Base-by-base conservation (phyloP, 345 rosid genomes). In the Lumnitzera racemosa region DNA sequence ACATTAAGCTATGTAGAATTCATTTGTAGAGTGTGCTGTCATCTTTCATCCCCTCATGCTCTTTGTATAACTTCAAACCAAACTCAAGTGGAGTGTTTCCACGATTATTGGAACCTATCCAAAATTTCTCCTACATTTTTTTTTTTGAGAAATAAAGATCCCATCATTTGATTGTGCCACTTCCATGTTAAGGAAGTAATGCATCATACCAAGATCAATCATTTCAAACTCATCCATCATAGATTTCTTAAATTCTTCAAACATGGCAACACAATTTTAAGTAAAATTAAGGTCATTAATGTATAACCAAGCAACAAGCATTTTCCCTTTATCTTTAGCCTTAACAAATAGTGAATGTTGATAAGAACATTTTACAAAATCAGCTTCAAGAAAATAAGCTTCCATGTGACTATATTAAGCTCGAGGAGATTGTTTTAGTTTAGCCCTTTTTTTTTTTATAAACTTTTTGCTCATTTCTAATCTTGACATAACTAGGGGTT, bases 161-260 rank as follows among this genome's bases (percentile, higher is more conserved):
- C 29, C 51, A 41, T 3, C 25, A 4, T 12, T 3, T 9, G 27
- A 25, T 56, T 64, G 20, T 3, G 12, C 2, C 23, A 55, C 47
- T 55, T 55, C 6, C 12, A 64, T 25, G 23, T 60, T 36, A 27
- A 55, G 46, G 49, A 64, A 64, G 27, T 27, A 56, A 2, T 47
- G 13, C 55, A 64, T 63, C 11, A 55, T 9, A 11, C 67, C 61
- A 5, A 55, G 51, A 63, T 48, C 46, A 12, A 29, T 13, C 61
- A 55, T 63, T 12, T 47, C 59, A 47, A 47, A 55, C 25, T 55
- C 54, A 15, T 11, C 31, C 31, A 27, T 27, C 31, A 27, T 27
- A 5, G 31, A 27, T 5, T 27, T 27, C 5, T 27, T 5, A 27
- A 27, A 27, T 27, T 27, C 31, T 27, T 27, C 31, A 27, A 27